Conservation (phyloP, 441 rosid species). For the Hura crepitans region DNA sequence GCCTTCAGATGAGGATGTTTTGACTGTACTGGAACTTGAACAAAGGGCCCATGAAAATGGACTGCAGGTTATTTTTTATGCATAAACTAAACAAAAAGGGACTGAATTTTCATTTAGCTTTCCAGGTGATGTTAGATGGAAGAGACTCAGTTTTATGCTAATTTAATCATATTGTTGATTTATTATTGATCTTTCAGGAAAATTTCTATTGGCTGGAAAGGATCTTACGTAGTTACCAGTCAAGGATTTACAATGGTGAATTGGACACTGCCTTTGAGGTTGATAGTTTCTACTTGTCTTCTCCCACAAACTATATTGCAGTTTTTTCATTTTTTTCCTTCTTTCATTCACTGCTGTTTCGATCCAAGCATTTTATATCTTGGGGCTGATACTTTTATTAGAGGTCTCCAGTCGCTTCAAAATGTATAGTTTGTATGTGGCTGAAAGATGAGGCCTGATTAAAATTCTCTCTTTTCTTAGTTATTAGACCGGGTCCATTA, state of each 20-base stretch:
- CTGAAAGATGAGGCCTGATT: background rate
- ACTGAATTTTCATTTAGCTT: conserved; percentile 5
- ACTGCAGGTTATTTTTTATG: conserved; percentile 49
- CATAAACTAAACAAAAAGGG: background rate
- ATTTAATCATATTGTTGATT: conserved; percentile 14
- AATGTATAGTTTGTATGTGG: conserved; percentile 1
- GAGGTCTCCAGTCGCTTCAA: conserved; percentile 5
- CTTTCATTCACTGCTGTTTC: background rate
- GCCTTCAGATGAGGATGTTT: conserved; percentile 44
- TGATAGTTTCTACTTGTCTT: conserved; percentile 13
- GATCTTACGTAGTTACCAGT: conserved; percentile 75
- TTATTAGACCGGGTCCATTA: conserved; percentile 8
- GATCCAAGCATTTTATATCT: background rate
- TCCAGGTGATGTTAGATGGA: background rate
- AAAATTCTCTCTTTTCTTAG: background rate
- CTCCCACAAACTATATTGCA: background rate
- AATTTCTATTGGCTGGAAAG: conserved; percentile 77
- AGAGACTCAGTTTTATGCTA: background rate
- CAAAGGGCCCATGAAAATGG: conserved; percentile 90
- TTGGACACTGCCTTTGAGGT: conserved; percentile 73
- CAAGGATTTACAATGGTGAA: conserved; percentile 74
- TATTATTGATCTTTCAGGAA: conserved; percentile 53
- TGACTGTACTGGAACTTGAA: conserved; percentile 67
- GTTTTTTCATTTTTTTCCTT: background rate
- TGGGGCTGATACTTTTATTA: background rate